Evolutionary conservation across 257 asterid species (phyloP).

Genomic region (Nicotiana benthamiana): DNA sequence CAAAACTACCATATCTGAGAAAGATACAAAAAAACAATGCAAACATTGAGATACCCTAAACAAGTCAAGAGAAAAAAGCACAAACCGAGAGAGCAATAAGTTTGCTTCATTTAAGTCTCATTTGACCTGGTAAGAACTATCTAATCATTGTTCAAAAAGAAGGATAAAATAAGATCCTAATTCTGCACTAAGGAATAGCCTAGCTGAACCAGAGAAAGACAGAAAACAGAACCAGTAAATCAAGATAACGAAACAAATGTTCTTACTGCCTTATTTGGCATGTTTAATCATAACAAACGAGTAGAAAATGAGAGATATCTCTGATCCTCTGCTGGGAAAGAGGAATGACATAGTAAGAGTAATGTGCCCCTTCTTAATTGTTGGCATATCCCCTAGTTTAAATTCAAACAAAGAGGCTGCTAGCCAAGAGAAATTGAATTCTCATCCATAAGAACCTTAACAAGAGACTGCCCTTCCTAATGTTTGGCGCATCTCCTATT

Average conservation of each 20-base stretch:
- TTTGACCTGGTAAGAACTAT: not conserved
- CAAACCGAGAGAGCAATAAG: not conserved
- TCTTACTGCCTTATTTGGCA: not conserved
- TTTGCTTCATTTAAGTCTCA: not conserved
- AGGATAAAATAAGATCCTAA: not conserved
- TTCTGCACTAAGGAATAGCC: not conserved
- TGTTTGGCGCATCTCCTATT: not conserved
- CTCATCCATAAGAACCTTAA: not conserved
- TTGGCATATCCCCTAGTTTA: not conserved
- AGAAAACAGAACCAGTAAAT: not conserved
- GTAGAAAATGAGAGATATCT: not conserved
- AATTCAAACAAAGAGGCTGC: not conserved
- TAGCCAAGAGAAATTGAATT: not conserved
- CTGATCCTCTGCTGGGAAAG: not conserved
- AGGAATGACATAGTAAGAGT: not conserved
- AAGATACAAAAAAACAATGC: conserved; percentile 4
- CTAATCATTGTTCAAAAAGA: not conserved
- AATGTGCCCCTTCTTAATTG: not conserved
- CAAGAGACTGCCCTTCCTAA: not conserved
- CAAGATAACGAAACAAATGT: not conserved
- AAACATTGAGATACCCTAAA: not conserved
- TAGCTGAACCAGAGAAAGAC: not conserved
- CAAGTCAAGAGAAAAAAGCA: not conserved
- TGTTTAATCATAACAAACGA: not conserved
- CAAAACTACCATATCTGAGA: conserved; percentile 71